These are phyloP conservation scores for Penicillium sp. DNA, from an alignment of 2,329 filamentous ascomycete species.

Conservation along the genomic window DNA sequence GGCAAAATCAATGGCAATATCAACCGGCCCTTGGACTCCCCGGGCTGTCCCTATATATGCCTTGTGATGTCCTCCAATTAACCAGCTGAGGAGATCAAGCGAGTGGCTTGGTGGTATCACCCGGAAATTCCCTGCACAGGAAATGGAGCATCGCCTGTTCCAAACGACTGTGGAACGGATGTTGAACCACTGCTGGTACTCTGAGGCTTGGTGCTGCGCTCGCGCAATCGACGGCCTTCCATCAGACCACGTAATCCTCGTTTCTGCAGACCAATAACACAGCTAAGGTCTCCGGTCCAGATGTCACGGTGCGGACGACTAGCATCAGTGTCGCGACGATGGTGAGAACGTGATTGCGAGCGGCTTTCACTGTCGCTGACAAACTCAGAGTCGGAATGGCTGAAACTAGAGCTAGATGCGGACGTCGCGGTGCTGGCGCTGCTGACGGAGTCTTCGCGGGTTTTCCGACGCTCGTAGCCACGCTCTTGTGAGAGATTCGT, in stretches of 20 bases:
- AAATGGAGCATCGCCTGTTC: constrained; percentile 14
- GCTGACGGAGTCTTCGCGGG: constrained; percentile 39
- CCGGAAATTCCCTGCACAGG: constrained; percentile 15
- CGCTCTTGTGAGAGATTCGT: constrained; percentile 30
- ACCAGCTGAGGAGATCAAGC: too few species aligned
- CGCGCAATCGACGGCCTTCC: constrained; percentile 83
- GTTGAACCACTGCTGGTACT: constrained; percentile 19
- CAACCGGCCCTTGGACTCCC: too few species aligned
- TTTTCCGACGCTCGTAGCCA: constrained; percentile 23
- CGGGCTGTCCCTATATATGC: too few species aligned
- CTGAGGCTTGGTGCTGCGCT: constrained; percentile 50
- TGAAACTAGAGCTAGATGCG: constrained; percentile 36
- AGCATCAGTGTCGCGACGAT: constrained; percentile 36
- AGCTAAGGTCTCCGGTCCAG: constrained; percentile 68
- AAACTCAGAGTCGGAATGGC: constrained; percentile 35
- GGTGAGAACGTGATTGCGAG: constrained; percentile 35
- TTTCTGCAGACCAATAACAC: constrained; percentile 93
- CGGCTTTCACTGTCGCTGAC: constrained; percentile 23
- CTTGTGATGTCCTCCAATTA: too few species aligned
- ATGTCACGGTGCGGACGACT: constrained; percentile 52
- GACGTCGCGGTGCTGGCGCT: constrained; percentile 37
- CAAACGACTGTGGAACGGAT: constrained; percentile 14
- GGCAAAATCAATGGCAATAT: too few species aligned
- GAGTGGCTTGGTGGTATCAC: too few species aligned
- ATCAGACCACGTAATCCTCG: constrained; percentile 84